A percentile compares a stretch with the other conserved stretches of the same genome.
phyloP scores from a whole-genome alignment of 305 asterid species.

The Plantago lanceolata region DNA sequence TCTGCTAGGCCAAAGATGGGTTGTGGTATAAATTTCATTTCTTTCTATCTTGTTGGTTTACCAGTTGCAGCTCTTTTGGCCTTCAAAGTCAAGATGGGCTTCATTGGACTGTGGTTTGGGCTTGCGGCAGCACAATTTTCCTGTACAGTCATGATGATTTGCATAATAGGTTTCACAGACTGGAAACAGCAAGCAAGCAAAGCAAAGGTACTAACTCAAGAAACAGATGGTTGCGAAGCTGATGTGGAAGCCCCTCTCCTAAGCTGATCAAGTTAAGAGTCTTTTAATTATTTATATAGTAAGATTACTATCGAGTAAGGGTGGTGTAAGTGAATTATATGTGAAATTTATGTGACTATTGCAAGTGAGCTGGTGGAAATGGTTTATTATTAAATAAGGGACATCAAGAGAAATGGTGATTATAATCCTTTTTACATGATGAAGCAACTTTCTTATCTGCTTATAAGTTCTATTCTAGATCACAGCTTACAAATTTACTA shows the following conservation, averaged over 20 bases:
- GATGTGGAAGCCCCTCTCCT: conserved; percentile 40
- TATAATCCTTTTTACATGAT: too few relatives aligned
- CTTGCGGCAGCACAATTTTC: conserved; percentile 54
- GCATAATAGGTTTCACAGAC: conserved; percentile 41
- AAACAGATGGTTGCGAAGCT: conserved; percentile 25
- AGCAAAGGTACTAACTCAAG: conserved; percentile 43
- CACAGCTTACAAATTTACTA: too few relatives aligned
- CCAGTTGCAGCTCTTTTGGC: conserved; percentile 44
- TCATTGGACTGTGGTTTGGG: conserved; percentile 53
- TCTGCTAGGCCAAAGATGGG: conserved; percentile 52
- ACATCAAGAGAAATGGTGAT: too few relatives aligned
- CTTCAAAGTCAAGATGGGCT: conserved; percentile 45
- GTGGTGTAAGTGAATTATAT: too few relatives aligned
- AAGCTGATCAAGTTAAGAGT: conserved; percentile 25
- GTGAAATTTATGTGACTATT: too few relatives aligned
- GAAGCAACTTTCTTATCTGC: too few relatives aligned
- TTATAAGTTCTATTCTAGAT: too few relatives aligned
- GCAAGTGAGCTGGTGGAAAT: too few relatives aligned
- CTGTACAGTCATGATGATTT: conserved; percentile 47
- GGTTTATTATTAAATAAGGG: too few relatives aligned
- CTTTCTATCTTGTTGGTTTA: conserved; percentile 55
- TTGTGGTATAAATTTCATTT: conserved; percentile 35
- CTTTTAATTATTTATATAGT: too few relatives aligned
- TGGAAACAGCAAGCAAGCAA: conserved; percentile 52
- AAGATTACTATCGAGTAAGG: too few relatives aligned